phyloP scores from a whole-genome alignment of 352 stramenopile species.

The Phytophthora macrochlamydospora region DNA sequence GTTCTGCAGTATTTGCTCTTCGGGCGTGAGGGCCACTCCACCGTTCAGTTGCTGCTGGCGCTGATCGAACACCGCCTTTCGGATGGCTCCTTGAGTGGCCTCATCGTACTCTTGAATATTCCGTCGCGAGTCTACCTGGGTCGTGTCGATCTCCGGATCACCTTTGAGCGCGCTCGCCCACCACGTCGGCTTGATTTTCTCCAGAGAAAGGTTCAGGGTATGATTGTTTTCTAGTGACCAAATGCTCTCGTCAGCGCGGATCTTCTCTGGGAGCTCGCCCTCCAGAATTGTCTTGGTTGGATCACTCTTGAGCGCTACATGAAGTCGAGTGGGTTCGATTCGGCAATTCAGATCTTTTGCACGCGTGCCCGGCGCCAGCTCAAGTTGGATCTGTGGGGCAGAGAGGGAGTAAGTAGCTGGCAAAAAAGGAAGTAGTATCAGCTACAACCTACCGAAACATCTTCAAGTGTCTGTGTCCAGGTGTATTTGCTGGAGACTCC shows the following conservation, averaged over 20 bases:
- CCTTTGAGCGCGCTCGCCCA: slow-evolving; percentile 94
- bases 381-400: slow-evolving; percentile 72
- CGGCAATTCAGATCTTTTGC: slow-evolving; percentile 91
- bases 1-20: slow-evolving; percentile 93
- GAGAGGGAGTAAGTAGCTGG: background rate
- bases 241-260: slow-evolving; percentile 97
- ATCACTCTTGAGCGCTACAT: slow-evolving; percentile 75
- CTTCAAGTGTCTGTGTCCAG: slow-evolving; percentile 98
- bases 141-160: slow-evolving; percentile 97
- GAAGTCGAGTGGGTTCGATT: slow-evolving; percentile 89
- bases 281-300: slow-evolving; percentile 54
- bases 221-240: slow-evolving; percentile 93
- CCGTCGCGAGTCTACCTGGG: slow-evolving; percentile 96
- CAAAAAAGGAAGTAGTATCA: background rate
- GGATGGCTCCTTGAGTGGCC: slow-evolving; percentile 97
- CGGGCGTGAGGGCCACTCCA: slow-evolving; percentile 89
- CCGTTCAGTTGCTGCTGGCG: slow-evolving; percentile 92
- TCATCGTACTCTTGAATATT: slow-evolving; percentile 97
- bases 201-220: slow-evolving; percentile 88
- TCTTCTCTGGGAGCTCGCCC: slow-evolving; percentile 90
- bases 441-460: slow-evolving; percentile 83
- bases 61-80: slow-evolving; percentile 98
- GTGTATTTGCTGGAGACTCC: slow-evolving; percentile 90
- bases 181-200: slow-evolving; percentile 98
- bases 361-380: slow-evolving; percentile 89